These are phyloP conservation scores for Globisporangium acanthophoron DNA, from an alignment of 352 stramenopile genomes.

Conservation along the genomic window DNA sequence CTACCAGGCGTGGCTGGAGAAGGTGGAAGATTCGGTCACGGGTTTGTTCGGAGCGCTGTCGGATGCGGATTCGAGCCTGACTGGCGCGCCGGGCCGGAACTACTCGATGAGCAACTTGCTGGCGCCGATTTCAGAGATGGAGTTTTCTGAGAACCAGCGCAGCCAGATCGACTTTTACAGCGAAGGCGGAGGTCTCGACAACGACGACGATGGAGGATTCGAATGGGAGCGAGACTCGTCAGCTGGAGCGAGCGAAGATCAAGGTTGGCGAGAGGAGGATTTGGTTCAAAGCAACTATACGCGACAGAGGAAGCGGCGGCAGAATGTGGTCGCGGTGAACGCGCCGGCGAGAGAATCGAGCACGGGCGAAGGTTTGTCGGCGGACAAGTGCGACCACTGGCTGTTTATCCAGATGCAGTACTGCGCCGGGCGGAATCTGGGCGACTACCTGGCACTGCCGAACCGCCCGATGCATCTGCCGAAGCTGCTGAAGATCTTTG, in stretches of 20 bases:
- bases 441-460: constrained; percentile 71
- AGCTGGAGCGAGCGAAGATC: constrained; percentile 23
- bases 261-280: constrained; percentile 64
- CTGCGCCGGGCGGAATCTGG: constrained; percentile 82
- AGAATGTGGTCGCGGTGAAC: constrained; percentile 12
- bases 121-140: constrained; percentile 57
- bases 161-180: constrained; percentile 41
- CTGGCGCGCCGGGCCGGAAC: constrained; percentile 29
- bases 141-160: constrained; percentile 53
- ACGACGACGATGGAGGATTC: constrained; percentile 64
- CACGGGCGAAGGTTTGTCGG: constrained; percentile 37
- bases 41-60: constrained; percentile 16
- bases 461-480: constrained; percentile 67
- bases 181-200: constrained; percentile 30
- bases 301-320: not conserved
- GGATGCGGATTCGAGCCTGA: constrained; percentile 27
- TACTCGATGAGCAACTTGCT: constrained; percentile 76
- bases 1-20: constrained; percentile 90
- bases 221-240: constrained; percentile 69
- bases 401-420: constrained; percentile 93
- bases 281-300: constrained; percentile 21
- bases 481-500: constrained; percentile 82
- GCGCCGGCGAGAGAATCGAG: constrained; percentile 8
- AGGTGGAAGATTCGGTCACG: constrained; percentile 51
- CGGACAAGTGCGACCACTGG: constrained; percentile 78